Base-by-base conservation (phyloP, 2,329 filamentous ascomycete species). In the Penicillium sp. region DNA sequence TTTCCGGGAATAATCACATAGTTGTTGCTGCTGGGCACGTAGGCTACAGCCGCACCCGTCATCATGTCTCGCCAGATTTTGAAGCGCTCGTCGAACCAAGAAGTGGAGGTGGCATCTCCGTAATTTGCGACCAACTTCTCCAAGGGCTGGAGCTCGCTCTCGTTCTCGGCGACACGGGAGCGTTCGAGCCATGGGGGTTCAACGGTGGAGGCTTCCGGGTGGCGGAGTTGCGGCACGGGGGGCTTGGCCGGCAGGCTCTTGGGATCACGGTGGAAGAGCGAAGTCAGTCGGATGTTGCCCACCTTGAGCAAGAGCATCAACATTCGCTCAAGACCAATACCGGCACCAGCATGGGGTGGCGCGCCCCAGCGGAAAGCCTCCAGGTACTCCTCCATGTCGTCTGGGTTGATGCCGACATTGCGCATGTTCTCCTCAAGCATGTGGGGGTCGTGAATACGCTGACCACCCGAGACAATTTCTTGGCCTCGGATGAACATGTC, bases 81-180 rank as follows among this genome's bases (percentile, higher is more conserved):
- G 66, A 90, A 95, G 5, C 89, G 83, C 5, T 90, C 86, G 66
- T 96, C 90, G 6, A 93, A 80, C 89, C 90, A 96, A 0, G 89
- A 93, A 0, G 90, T 96, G 63, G 95, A 94, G 42, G 89, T 90
- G 2, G 90, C 89, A 68, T 96, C 90, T 53, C 90, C 90, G 59
- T 96, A 96, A 68, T 96, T 96, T 63, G 89, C 89, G 66, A 96
- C 90, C 37, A 96, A 82, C 64, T 95, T 86, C 65, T 90, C 88
- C 4, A 96, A 66, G 0, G 88, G 78, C 44, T 90, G 90, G 46
- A 86, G 74, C 43, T 83, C 76, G 6, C 75, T 72, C 44, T 71
- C 65, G 48, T 70, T 76, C 56, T 69, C 56, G 9, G 69, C 69
- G 56, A 73, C 71, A 9, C 71, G 59, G 47, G 50, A 68, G 58